Conservation (phyloP, 176 grass and related monocot species). For the Eremochloa ophiuroides region DNA sequence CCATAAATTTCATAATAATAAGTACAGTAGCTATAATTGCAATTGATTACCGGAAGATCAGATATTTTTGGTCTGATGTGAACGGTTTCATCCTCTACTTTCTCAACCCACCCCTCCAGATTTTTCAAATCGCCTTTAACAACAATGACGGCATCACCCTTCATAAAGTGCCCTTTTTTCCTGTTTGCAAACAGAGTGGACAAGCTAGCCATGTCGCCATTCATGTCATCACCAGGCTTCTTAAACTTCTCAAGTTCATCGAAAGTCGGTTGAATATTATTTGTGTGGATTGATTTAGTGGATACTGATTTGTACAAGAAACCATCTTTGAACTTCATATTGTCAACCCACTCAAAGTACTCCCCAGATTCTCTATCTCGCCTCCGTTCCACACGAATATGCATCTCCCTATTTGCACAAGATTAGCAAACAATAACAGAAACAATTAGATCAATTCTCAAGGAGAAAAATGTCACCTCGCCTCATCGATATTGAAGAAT, state of each 20-base stretch:
- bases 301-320: constrained; percentile 94
- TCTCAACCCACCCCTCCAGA: constrained; percentile 96
- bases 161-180: constrained; percentile 99
- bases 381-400: constrained; percentile 71
- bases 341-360: constrained; percentile 86
- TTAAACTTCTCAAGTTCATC: constrained; percentile 97
- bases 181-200: constrained; percentile 93
- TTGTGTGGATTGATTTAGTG: constrained; percentile 69
- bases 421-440: constrained; percentile 33
- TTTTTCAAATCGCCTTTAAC: constrained; percentile 84
- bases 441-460: constrained; percentile 15
- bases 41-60: constrained; percentile 68
- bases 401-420: constrained; percentile 66
- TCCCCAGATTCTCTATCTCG: constrained; percentile 73
- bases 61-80: constrained; percentile 79
- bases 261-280: constrained; percentile 75
- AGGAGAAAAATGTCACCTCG: constrained; percentile 52
- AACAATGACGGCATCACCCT: constrained; percentile 92
- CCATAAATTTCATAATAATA: constrained; percentile 1
- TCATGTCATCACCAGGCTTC: constrained; percentile 87
- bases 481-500: constrained; percentile 98
- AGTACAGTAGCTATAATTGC: constrained; percentile 21
- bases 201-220: constrained; percentile 77
- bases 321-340: constrained; percentile 92
- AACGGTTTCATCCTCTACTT: constrained; percentile 95